Base-by-base conservation (phyloP, 1,284 basidiomycete species). In the Gomphus bonarii region DNA sequence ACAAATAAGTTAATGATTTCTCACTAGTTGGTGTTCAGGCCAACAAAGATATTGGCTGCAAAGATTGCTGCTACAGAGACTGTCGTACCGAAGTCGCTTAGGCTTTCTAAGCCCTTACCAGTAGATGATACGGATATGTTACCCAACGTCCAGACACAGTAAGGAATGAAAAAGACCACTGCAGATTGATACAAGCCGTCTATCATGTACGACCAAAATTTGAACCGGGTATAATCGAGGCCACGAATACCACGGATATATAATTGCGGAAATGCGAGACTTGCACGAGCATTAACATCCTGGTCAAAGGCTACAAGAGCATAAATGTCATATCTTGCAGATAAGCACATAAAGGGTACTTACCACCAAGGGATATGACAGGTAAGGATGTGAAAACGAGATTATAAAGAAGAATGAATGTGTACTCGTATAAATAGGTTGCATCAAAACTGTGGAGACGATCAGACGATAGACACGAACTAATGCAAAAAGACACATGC, bases 311-410 rank as follows among this genome's bases (percentile, higher is more conserved):
- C 90, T 88, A 59, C 8, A 18, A n/a, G 8, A 14, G 48, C n/a
- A n/a, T n/a, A n/a, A n/a, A n/a, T n/a, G n/a, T n/a, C 50, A 52
- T 20, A 11, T 51, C 50, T 22, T n/a, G n/a, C 30, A 51, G 48
- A 47, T 50, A 47, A 60, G 18, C 31, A 4, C 40, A 53, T 51
- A 38, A 44, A 20, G 49, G 31, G 49, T 4, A 63, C 79, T 60
- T n/a, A n/a, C n/a, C 87, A 70, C 95, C 95, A 59, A 97, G 80
- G 55, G 88, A 78, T 59, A 92, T 90, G 63, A 97, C 92, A 22
- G 94, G 94, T n/a, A 97, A 72, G 0, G 93, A 95, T 2, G 95
- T 97, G 75, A 98, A 99, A 65, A 91, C n/a, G 65, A 95, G 77
- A 70, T 95, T 97, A 77, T 84, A 97, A 60, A 95, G 74, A 63